Evolutionary conservation across 2,329 filamentous ascomycete genomes (phyloP), one percentile per base, ranked within the genome.

Genomic region (Davidsoniella australis): DNA sequence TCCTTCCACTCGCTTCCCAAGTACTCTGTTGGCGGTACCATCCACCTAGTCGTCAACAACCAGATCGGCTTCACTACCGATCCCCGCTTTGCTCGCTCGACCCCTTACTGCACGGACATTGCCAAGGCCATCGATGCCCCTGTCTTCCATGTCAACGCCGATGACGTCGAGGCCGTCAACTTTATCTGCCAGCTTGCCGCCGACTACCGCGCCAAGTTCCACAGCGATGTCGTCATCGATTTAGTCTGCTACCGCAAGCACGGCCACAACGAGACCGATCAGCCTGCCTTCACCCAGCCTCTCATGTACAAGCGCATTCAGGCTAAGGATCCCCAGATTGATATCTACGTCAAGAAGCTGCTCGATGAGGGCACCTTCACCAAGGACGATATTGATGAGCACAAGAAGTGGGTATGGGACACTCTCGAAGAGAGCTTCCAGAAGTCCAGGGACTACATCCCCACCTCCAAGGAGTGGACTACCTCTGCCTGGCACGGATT

Each of bases 31-130:
- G 91, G 91, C 59, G 91, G 91, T 62, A 98, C 91, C 52, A 85
- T 98, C 59, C 91, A 98, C 68, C 74, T 98, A 56, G 80, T 98
- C 53, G 89, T 96, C 58, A 98, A 98, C 78, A 98, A 98, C 76
- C 91, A 98, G 74, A 98, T 98, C 64, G 91, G 91, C 66, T 98
- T 98, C 74, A 98, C 91, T 48, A 98, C 91, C 18, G 91, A 98
- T 63, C 91, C 91, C 57, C 86, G 91, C 62, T 98, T 94, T 66
- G 82, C 91, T 58, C 87, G 91, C 59, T 98, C 91, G 17, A 98
- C 91, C 45, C 85, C 91, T 41, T 98, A 98, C 77, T 98, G 91
- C 70, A 96, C 91, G 41, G 91, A 98, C 65, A 95, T 98, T 60
- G 91, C 91, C 67, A 98, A 98, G 73, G 85, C 91, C 47, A 95